Conservation (phyloP, 129 eudicot genomes). For the Tanacetum coccineum region DNA sequence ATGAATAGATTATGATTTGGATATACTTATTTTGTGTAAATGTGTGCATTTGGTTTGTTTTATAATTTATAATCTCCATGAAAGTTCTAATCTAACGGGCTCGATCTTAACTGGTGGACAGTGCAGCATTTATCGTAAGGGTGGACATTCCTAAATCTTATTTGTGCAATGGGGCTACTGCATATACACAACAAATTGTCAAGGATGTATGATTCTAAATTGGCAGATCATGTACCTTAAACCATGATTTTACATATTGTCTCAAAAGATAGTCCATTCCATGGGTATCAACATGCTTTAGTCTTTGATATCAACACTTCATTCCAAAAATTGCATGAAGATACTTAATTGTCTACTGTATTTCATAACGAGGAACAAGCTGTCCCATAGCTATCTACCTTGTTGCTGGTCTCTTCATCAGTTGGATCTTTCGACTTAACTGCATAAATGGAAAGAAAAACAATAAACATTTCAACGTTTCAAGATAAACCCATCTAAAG, state of each 20-base stretch:
- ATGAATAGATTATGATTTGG: no score
- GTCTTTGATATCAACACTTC: slow-evolving; percentile 5
- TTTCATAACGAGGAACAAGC: slow-evolving; percentile 20
- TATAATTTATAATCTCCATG: no score
- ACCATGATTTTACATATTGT: slow-evolving; percentile 5
- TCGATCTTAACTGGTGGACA: no score
- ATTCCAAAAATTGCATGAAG: slow-evolving; percentile 21
- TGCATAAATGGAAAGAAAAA: slow-evolving; percentile 8
- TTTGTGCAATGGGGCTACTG: neutral
- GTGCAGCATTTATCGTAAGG: no score
- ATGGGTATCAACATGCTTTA: neutral
- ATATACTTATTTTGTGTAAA: no score
- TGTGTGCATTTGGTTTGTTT: no score
- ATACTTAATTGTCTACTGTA: slow-evolving; percentile 15
- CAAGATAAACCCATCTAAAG: neutral
- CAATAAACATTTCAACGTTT: neutral
- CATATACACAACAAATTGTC: no score
- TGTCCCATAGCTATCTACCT: slow-evolving; percentile 12
- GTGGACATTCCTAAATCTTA: no score
- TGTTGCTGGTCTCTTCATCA: slow-evolving; percentile 16
- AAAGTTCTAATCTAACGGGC: no score
- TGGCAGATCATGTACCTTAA: slow-evolving; percentile 10
- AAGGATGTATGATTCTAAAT: neutral
- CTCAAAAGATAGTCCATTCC: slow-evolving; percentile 12
- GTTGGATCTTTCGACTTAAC: slow-evolving; percentile 8